A percentile compares a stretch with the other conserved stretches of the same genome.
Conservation (phyloP, 257 asterid genomes). For the Coffea eugenioides region DNA sequence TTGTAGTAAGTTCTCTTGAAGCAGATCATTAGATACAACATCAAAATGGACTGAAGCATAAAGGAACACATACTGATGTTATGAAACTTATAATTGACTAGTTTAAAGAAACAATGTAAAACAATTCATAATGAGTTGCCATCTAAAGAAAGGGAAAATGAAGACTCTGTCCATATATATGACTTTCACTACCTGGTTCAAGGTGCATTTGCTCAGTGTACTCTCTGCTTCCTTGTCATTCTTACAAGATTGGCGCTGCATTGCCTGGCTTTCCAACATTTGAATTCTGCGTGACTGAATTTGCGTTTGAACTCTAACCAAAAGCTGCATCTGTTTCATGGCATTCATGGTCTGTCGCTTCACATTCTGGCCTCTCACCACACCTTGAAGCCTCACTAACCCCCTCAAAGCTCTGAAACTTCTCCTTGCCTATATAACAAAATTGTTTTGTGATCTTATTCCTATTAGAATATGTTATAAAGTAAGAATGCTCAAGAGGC, state of each 20-base stretch:
- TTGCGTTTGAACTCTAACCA: conserved; percentile 81
- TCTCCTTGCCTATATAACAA: conserved; percentile 60
- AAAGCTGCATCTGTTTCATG: conserved; percentile 93
- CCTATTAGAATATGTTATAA: background rate
- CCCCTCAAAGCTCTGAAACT: conserved; percentile 83
- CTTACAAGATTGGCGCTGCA: conserved; percentile 38
- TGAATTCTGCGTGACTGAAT: conserved; percentile 84
- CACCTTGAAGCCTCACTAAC: conserved; percentile 91
- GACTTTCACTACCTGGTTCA: conserved; percentile 49
- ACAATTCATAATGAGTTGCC: background rate
- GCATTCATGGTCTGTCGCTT: conserved; percentile 78
- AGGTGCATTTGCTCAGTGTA: conserved; percentile 61
- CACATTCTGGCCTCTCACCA: conserved; percentile 71
- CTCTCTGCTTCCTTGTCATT: conserved; percentile 63
- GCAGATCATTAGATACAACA: background rate
- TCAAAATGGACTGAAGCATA: background rate
- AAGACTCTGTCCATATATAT: background rate
- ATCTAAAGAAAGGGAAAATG: background rate
- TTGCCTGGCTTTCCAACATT: conserved; percentile 68
- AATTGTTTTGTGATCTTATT: background rate
- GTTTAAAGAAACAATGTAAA: background rate
- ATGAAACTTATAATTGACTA: background rate
- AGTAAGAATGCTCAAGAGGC: background rate
- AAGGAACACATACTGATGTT: background rate
- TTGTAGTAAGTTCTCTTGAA: background rate